phyloP scores from a whole-genome alignment of 257 asterid genomes.

The Solanum verrucosum region DNA sequence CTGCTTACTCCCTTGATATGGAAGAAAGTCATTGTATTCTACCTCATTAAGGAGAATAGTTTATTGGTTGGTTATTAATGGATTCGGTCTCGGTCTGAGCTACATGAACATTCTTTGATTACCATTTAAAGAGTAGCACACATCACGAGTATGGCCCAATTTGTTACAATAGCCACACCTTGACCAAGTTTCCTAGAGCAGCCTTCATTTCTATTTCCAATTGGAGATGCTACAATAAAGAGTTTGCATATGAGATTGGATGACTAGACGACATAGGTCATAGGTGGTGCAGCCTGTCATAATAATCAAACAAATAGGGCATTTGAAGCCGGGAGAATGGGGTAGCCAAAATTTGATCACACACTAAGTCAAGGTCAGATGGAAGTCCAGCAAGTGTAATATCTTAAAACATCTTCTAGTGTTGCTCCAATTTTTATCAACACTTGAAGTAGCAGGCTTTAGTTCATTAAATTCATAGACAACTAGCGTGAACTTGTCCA shows the following conservation, averaged over 20 bases:
- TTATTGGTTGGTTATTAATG: neutral
- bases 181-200: neutral
- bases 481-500: neutral
- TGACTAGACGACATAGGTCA: neutral
- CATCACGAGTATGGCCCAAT: neutral
- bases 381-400: neutral
- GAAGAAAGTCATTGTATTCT: neutral
- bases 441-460: neutral
- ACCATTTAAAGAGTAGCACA: neutral
- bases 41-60: neutral
- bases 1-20: neutral
- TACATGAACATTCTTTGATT: neutral
- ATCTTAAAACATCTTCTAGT: neutral
- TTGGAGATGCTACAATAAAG: neutral
- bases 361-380: neutral
- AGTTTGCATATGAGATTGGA: neutral
- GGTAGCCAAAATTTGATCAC: neutral
- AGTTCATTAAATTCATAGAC: neutral
- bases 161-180: neutral
- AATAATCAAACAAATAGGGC: neutral
- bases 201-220: neutral
- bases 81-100: neutral
- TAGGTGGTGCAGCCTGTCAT: neutral
- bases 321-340: neutral
- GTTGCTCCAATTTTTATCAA: neutral